These are phyloP conservation scores for Tephrocybe sp. DNA, from an alignment of 768 basidiomycete genomes.

Conservation along the genomic window DNA sequence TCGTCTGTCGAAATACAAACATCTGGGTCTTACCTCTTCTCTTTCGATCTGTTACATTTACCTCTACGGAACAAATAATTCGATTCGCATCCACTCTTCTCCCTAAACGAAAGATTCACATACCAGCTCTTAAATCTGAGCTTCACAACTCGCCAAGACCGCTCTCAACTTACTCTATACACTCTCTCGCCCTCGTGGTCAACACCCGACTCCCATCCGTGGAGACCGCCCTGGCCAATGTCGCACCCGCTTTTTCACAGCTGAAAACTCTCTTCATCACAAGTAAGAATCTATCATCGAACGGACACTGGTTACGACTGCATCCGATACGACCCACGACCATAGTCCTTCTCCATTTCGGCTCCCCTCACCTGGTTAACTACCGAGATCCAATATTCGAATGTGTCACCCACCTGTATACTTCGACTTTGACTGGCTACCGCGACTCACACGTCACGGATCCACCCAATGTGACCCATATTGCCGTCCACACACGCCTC, in stretches of 20 bases:
- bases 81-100: constrained; percentile 30
- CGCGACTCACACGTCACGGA: constrained; percentile 30
- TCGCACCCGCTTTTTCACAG: constrained; percentile 30
- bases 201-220: constrained; percentile 31
- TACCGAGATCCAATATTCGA: constrained; percentile 34
- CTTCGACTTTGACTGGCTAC: constrained; percentile 30
- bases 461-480: constrained; percentile 31
- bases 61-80: constrained; percentile 24
- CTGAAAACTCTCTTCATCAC: constrained; percentile 34
- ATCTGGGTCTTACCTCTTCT: constrained; percentile 33
- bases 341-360: constrained; percentile 34
- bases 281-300: constrained; percentile 29
- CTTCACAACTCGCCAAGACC: constrained; percentile 28
- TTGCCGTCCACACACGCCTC: constrained; percentile 31
- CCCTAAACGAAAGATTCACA: constrained; percentile 26
- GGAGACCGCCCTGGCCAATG: constrained; percentile 29
- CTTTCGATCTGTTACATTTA: constrained; percentile 29
- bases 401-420: constrained; percentile 34
- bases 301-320: constrained; percentile 34
- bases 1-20: constrained; percentile 34
- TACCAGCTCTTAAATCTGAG: constrained; percentile 26
- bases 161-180: constrained; percentile 31
- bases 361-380: constrained; percentile 31
- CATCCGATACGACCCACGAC: constrained; percentile 28
- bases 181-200: constrained; percentile 31